Conservation (phyloP, 2,329 filamentous ascomycete genomes). For the Colletotrichum ledebouriae region DNA sequence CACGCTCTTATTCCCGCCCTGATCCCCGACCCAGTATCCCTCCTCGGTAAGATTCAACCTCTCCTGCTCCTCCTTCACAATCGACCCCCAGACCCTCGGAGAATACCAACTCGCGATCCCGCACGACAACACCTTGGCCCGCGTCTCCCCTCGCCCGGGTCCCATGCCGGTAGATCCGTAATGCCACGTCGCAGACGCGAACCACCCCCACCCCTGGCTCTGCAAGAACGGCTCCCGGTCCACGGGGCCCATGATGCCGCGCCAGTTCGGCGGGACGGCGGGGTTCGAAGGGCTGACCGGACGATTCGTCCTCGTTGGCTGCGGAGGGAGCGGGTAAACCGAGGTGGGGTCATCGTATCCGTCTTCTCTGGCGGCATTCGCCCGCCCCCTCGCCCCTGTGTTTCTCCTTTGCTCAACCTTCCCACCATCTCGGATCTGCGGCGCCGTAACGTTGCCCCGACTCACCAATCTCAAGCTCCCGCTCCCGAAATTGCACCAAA, state of each 20-base stretch:
- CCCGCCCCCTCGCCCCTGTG: constrained; percentile 29
- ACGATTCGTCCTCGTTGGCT: constrained; percentile 53
- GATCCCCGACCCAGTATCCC: constrained; percentile 54
- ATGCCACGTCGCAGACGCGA: constrained; percentile 57
- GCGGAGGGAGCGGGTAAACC: constrained; percentile 54
- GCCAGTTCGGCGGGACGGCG: constrained; percentile 55
- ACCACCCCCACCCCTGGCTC: constrained; percentile 59
- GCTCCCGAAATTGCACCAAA: constrained; percentile 65
- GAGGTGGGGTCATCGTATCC: constrained; percentile 44
- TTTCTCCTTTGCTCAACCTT: background rate
- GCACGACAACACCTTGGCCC: constrained; percentile 56
- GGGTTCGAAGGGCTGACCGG: constrained; percentile 52
- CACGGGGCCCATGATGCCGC: constrained; percentile 37
- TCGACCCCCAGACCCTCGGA: constrained; percentile 46
- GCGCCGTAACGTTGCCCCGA: constrained; percentile 61
- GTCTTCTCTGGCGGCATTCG: constrained; percentile 2
- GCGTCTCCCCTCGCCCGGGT: constrained; percentile 56
- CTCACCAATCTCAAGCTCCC: constrained; percentile 56
- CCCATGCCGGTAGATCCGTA: constrained; percentile 56
- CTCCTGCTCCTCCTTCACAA: constrained; percentile 51
- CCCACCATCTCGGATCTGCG: constrained; percentile 49
- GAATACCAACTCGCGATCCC: constrained; percentile 62
- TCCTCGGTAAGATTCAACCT: constrained; percentile 57
- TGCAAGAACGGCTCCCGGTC: constrained; percentile 56
- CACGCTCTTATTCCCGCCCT: constrained; percentile 45